A percentile compares a stretch with the other conserved stretches of the same genome.
Conservation (phyloP, 768 basidiomycete genomes). For the Termitomyces heimii region DNA sequence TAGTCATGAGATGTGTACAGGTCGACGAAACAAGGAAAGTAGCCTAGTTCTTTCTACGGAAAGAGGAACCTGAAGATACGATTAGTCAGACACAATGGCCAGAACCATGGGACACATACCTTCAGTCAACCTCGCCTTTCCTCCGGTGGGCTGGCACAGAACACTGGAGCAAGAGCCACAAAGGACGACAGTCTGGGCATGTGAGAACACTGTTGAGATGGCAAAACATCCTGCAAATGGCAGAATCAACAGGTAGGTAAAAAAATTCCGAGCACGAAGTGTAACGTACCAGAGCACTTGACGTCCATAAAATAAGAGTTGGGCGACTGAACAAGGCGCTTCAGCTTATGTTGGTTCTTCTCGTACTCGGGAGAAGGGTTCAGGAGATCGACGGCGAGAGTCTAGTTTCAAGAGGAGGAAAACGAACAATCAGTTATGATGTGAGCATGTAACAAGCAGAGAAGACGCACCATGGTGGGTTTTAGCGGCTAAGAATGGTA, state of each 20-base stretch:
- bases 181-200: slow-evolving; percentile 95
- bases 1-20: slow-evolving; percentile 7
- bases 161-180: slow-evolving; percentile 91
- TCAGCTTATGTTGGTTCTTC: slow-evolving; percentile 94
- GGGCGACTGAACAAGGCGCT: slow-evolving; percentile 96
- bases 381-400: slow-evolving; percentile 97
- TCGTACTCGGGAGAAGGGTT: slow-evolving; percentile 89
- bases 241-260: slow-evolving; percentile 9
- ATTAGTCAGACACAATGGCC: slow-evolving; percentile 1
- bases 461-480: slow-evolving; percentile 25
- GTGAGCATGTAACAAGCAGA: background rate
- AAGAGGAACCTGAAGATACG: slow-evolving; percentile 76
- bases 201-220: slow-evolving; percentile 98
- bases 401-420: slow-evolving; percentile 33
- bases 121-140: slow-evolving; percentile 96
- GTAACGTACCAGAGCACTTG: slow-evolving; percentile 87
- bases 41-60: slow-evolving; percentile 89
- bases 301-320: slow-evolving; percentile 99
- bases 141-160: slow-evolving; percentile 97
- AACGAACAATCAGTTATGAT: background rate
- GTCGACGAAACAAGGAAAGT: slow-evolving; percentile 15
- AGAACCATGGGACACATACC: slow-evolving; percentile 46
- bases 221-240: slow-evolving; percentile 78
- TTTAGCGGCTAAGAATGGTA: slow-evolving; percentile 16
- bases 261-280: background rate